A percentile compares a stretch with the other conserved stretches of the same genome.
Evolutionary conservation across 495 filamentous ascomycete species (phyloP).

Genomic region (Hyphodiscus hymeniophilus): DNA sequence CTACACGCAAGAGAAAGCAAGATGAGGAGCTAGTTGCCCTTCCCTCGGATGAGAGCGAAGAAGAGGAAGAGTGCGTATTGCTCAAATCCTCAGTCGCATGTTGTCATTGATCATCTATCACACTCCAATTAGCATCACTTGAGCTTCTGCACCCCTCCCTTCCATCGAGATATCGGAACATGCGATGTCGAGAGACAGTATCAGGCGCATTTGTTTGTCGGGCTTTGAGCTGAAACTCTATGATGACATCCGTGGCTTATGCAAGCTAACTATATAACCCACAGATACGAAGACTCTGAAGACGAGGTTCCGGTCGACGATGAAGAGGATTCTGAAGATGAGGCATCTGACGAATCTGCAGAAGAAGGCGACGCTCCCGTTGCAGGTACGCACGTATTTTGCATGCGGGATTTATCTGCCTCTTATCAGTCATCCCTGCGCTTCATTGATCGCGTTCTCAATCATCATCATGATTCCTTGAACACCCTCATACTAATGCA

Average conservation of each 20-base stretch:
- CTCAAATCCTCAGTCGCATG: neutral
- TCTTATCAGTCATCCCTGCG: neutral
- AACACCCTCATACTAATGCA: neutral
- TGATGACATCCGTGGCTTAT: neutral
- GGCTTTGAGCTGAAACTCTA: no score
- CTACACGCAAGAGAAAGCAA: slow-evolving; percentile 28
- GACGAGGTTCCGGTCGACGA: slow-evolving; percentile 15
- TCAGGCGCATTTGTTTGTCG: neutral
- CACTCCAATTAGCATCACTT: slow-evolving; percentile 2
- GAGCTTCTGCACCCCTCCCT: neutral
- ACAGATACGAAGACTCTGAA: slow-evolving; percentile 26
- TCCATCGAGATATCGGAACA: neutral
- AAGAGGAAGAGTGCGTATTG: slow-evolving; percentile 27
- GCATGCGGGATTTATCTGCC: neutral
- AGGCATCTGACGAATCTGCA: slow-evolving; percentile 16
- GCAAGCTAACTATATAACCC: neutral
- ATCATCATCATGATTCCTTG: neutral
- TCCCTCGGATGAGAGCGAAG: slow-evolving; percentile 24
- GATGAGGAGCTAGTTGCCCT: slow-evolving; percentile 28
- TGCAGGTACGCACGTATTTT: slow-evolving; percentile 8
- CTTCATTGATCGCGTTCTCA: neutral
- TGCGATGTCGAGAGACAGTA: neutral
- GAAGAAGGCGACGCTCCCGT: slow-evolving; percentile 18
- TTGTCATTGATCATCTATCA: neutral
- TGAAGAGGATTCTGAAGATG: slow-evolving; percentile 12